Base-by-base conservation (phyloP, 192 early-diverging fungal species). In the Backusella psychrophila region DNA sequence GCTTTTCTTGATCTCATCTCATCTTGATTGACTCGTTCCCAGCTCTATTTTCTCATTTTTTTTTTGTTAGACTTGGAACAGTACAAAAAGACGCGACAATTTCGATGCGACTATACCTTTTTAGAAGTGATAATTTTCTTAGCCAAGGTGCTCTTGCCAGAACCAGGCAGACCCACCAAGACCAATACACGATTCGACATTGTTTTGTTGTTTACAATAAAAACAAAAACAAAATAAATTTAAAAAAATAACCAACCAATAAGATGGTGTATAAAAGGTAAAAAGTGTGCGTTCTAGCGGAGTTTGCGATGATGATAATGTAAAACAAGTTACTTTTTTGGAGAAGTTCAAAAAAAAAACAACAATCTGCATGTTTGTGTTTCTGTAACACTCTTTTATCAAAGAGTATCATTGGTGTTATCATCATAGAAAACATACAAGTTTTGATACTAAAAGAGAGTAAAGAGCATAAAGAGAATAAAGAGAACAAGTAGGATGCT, bases 21-120 rank as follows among this genome's bases (percentile, higher is more conserved):
- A 79, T 94, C 93, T 83, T 94, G 93, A 78, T 91, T 94, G 39
- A 94, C 86, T 66, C 91, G 84, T 77, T 85, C 83, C 87, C 88
- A 94, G 6, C 84, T 77, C 46, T 76, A 41, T 12, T 29, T 56
- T 12, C 4, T 7, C 0, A 33, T 33, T 33, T 33, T 33, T 33
- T 35, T 33, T 33, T 33, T 35, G 19, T 49, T n/a, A 49, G 46
- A 33, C 33, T 33, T 33, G 33, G 33, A 33, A 33, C 17, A 49
- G 6, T 6, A 49, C 19, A 49, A 49, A 49, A 49, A 34, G 42
- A 66, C 65, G 31, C 65, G 15, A 21, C 38, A 41, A 39, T 9
- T 23, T 0, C 4, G 23, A 21, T n/a, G 59, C 3, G 14, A 72
- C 2, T 33, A 75, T 82, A 81, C 82, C 34, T 75, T 76, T 39